Percentiles rank a stretch among this genome's conserved stretches.
These are phyloP conservation scores for Metroxylon sagu DNA, from an alignment of 176 grass and related monocot genomes.

Conservation along the genomic window DNA sequence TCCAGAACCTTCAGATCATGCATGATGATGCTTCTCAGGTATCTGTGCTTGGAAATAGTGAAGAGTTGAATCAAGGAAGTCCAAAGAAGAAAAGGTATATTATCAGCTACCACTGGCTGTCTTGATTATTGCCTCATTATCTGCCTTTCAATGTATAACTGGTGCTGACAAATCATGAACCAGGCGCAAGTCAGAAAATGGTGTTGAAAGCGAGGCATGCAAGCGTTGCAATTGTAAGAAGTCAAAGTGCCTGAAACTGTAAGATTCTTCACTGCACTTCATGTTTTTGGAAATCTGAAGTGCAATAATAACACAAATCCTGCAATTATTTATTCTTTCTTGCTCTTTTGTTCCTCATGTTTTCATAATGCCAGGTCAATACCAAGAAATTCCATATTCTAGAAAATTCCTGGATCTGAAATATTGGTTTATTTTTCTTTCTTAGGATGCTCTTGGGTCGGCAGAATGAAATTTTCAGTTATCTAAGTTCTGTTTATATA, in stretches of 20 bases:
- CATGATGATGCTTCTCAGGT: constrained; percentile 39
- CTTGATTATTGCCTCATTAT: neutral
- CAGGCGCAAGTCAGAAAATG: constrained; percentile 74
- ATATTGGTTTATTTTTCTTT: too few species aligned
- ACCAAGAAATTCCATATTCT: too few species aligned
- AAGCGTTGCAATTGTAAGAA: constrained; percentile 99
- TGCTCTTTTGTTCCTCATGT: too few species aligned
- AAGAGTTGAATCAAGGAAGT: constrained; percentile 51
- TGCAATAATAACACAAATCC: too few species aligned
- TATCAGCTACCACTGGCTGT: neutral
- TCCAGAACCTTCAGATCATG: constrained; percentile 30
- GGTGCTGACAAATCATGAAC: constrained; percentile 13
- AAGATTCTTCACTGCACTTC: constrained; percentile 14
- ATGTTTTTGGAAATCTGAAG: too few species aligned
- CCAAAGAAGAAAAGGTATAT: constrained; percentile 87
- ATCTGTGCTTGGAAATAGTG: constrained; percentile 39
- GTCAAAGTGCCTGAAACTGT: constrained; percentile 99
- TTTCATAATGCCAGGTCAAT: too few species aligned
- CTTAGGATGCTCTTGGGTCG: too few species aligned
- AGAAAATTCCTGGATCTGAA: too few species aligned
- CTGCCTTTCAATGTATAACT: neutral
- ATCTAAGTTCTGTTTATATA: too few species aligned
- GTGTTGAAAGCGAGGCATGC: constrained; percentile 69
- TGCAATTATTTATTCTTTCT: too few species aligned
- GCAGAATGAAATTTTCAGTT: too few species aligned